These are phyloP conservation scores for Cyberlindnera japonica DNA, from an alignment of 805 yeast genomes.

Conservation along the genomic window DNA sequence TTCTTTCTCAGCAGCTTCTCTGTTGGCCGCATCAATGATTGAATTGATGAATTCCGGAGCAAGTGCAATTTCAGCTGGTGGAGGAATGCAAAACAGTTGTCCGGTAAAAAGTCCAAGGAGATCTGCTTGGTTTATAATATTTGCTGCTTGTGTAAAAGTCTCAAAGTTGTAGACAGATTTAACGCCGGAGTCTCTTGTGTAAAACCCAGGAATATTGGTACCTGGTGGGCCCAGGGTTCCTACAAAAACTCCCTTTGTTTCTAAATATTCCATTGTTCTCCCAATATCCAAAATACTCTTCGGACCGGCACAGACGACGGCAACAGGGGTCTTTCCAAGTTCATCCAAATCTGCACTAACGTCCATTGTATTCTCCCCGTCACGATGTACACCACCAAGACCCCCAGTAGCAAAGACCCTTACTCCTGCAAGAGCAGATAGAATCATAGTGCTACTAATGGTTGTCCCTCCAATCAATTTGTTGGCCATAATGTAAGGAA, in stretches of 20 bases:
- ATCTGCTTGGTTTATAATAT: conserved; percentile 46
- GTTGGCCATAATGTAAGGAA: conserved; percentile 64
- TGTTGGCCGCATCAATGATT: conserved; percentile 56
- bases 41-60: conserved; percentile 46
- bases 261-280: conserved; percentile 79
- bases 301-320: conserved; percentile 93
- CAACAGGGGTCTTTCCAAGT: conserved; percentile 74
- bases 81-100: conserved; percentile 76
- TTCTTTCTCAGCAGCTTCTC: conserved; percentile 48
- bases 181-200: conserved; percentile 71
- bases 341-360: conserved; percentile 86
- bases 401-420: conserved; percentile 92
- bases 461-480: conserved; percentile 82
- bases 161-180: conserved; percentile 62
- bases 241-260: conserved; percentile 88
- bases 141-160: conserved; percentile 58
- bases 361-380: conserved; percentile 73
- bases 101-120: conserved; percentile 60
- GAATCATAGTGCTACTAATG: conserved; percentile 82
- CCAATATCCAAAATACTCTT: conserved; percentile 79
- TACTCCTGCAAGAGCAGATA: conserved; percentile 72
- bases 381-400: conserved; percentile 85
- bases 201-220: conserved; percentile 74
- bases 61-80: conserved; percentile 63
- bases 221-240: conserved; percentile 57